Base-by-base conservation (phyloP, 2,329 filamentous ascomycete species). In the Ophiosphaerella korrae region DNA sequence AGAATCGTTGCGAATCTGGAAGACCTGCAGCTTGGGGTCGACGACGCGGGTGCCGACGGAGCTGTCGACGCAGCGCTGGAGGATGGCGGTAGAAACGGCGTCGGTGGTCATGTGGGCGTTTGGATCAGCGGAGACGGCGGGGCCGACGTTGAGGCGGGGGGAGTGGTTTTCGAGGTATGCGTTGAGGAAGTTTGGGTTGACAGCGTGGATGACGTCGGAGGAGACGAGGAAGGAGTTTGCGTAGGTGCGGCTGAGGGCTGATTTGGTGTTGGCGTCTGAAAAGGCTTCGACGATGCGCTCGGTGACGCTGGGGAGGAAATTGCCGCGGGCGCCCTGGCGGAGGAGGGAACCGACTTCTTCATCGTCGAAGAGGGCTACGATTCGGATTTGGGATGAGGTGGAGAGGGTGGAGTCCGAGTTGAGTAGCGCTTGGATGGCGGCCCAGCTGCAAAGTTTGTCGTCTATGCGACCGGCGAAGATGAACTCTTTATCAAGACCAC, bases 31-130 rank as follows among this genome's bases (percentile, higher is more conserved):
- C 41, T 82, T 84, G 49, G 84, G 85, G n/a, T 70, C 66, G 3
- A 56, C 45, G 11, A 48, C 56, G 26, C 67, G 57, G 7, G 55
- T 43, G 80, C 90, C 54, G 81, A 83, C 31, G 23, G 66, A 65
- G 34, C 52, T 50, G 52, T 92, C 86, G 7, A 91, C 92, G 34
- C 95, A 84, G 23, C 89, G 84, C 60, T 88, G 84, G 32, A 97
- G 78, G 53, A 97, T 84, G 4, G 91, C 86, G 3, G 90, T 89
- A 9, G 89, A 94, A 14, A 96, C 85, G 48, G 88, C 86, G 70
- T 97, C 92, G 3, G 93, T 97, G 3, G 93, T 96, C 90, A 97
- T 96, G 77, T 97, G 91, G 4, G 91, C 94, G 68, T 97, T 97
- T 44, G 86, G 85, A 74, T 97, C 93, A 18, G 86, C 85, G 39